phyloP scores from a whole-genome alignment of 169 alveolate genomes.

The Plasmodium falciparum region DNA sequence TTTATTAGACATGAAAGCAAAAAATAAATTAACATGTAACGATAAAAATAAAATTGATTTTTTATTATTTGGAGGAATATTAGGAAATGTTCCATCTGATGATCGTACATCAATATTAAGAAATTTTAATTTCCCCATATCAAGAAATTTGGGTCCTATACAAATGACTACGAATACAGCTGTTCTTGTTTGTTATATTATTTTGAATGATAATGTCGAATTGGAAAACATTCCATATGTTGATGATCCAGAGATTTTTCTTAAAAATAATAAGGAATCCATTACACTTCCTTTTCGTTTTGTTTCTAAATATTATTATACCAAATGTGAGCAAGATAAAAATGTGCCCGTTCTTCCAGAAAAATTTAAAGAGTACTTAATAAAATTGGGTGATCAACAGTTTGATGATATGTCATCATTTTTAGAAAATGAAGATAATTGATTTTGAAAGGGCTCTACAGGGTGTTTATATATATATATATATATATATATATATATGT shows the following conservation, averaged over 20 bases:
- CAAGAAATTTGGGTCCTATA: constrained; percentile 75
- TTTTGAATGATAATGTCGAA: constrained; percentile 45
- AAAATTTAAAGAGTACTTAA: constrained; percentile 39
- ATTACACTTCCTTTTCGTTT: constrained; percentile 78
- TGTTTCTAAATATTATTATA: constrained; percentile 74
- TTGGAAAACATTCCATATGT: constrained; percentile 61
- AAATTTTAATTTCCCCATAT: constrained; percentile 39
- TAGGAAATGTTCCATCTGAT: constrained; percentile 82
- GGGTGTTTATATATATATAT: too few species aligned
- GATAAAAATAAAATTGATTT: constrained; percentile 40
- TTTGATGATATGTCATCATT: constrained; percentile 5
- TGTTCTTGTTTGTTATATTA: constrained; percentile 76
- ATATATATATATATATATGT: too few species aligned
- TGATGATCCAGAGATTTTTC: constrained; percentile 51
- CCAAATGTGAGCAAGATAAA: constrained; percentile 59
- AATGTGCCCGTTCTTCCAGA: constrained; percentile 47
- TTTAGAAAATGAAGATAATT: too few species aligned
- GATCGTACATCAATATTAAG: constrained; percentile 79
- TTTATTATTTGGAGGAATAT: constrained; percentile 53
- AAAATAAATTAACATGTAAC: constrained; percentile 27
- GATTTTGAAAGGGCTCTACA: too few species aligned
- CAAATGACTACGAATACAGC: constrained; percentile 83
- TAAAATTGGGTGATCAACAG: constrained; percentile 49
- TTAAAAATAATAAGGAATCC: constrained; percentile 45
- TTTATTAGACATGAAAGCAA: constrained; percentile 65